These are phyloP conservation scores for Paxillus ammoniavirescens DNA, from an alignment of 768 basidiomycete species.

Conservation along the genomic window DNA sequence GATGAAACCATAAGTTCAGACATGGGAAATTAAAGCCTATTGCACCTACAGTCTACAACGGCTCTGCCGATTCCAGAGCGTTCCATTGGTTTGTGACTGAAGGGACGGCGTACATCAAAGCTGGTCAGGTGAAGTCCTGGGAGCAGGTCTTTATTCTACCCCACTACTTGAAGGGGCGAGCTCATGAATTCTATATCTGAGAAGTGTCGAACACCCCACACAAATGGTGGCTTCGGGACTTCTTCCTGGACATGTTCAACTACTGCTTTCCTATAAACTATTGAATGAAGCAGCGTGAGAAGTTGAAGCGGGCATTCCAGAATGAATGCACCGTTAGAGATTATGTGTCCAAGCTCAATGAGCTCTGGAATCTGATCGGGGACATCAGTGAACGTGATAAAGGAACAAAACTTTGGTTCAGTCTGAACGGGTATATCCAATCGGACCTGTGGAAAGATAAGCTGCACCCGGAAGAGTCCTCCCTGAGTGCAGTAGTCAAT, in stretches of 20 bases:
- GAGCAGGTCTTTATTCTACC: slow-evolving; percentile 20
- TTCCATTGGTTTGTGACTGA: slow-evolving; percentile 17
- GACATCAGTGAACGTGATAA: slow-evolving; percentile 23
- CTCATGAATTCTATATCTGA: slow-evolving; percentile 27
- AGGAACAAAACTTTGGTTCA: slow-evolving; percentile 36
- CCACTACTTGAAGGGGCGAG: no score
- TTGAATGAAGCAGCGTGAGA: slow-evolving; percentile 21
- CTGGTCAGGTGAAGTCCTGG: slow-evolving; percentile 11
- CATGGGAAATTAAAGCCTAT: no score
- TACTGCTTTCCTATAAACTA: slow-evolving; percentile 35
- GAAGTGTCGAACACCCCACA: slow-evolving; percentile 15
- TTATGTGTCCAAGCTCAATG: no score
- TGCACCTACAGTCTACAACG: slow-evolving; percentile 14
- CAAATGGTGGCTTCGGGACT: slow-evolving; percentile 21
- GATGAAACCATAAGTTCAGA: slow-evolving; percentile 13
- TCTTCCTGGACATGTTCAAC: slow-evolving; percentile 32
- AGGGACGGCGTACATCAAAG: slow-evolving; percentile 16
- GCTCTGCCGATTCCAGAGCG: neutral
- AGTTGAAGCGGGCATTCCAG: no score
- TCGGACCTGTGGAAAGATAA: slow-evolving; percentile 24
- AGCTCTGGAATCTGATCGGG: no score
- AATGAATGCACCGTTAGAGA: no score
- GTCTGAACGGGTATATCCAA: slow-evolving; percentile 27
- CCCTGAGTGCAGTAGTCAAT: no score
- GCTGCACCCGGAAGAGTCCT: neutral